phyloP scores from a whole-genome alignment of 2,329 filamentous ascomycete genomes.

The Xylaria sp. region DNA sequence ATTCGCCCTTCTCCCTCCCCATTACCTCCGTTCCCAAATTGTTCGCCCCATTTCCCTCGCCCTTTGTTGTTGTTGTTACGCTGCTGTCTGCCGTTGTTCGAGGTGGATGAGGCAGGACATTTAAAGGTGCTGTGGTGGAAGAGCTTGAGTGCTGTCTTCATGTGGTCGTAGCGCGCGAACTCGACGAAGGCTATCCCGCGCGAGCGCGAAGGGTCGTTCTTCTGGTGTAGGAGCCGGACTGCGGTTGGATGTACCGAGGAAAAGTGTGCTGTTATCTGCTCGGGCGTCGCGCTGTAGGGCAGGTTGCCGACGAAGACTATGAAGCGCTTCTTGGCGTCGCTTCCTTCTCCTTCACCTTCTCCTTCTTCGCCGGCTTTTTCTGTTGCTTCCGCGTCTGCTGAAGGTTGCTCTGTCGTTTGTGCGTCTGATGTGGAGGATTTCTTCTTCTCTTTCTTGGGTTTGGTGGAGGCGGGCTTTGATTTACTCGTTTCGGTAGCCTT shows the following conservation, averaged over 20 bases:
- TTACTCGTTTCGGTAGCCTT: neutral
- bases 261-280: conserved; percentile 76
- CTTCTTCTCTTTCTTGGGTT: conserved; percentile 35
- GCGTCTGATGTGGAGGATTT: conserved; percentile 1
- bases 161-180: conserved; percentile 83
- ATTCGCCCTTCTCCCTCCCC: neutral
- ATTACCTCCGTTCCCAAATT: neutral
- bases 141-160: conserved; percentile 90
- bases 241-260: conserved; percentile 71
- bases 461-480: neutral
- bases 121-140: conserved; percentile 84
- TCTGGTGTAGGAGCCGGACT: conserved; percentile 76
- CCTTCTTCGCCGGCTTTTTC: conserved; percentile 28
- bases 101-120: conserved; percentile 40
- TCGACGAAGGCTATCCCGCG: conserved; percentile 88
- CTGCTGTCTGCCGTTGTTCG: no score
- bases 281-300: conserved; percentile 78
- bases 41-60: neutral
- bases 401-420: conserved; percentile 24
- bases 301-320: conserved; percentile 90
- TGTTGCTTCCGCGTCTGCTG: conserved; percentile 7
- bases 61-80: neutral
- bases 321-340: conserved; percentile 58
- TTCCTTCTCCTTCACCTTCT: conserved; percentile 13
- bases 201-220: conserved; percentile 64